Conservation (phyloP, 495 filamentous ascomycete genomes). For the Aspergillus sclerotiicarbonarius region DNA sequence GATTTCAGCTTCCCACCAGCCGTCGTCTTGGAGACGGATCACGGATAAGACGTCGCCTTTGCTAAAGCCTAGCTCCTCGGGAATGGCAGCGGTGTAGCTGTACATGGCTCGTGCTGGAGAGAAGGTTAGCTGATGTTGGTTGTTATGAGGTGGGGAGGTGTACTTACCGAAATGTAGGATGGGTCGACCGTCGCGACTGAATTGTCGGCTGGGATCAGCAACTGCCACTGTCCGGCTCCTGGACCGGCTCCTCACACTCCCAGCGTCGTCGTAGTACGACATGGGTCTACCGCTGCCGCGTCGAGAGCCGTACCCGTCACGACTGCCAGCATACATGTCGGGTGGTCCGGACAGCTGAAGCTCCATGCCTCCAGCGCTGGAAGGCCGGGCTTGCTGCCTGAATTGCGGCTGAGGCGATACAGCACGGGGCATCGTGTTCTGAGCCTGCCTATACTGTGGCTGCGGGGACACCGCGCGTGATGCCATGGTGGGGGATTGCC, state of each 20-base stretch:
- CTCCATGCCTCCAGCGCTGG: slow-evolving; percentile 73
- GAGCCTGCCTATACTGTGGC: slow-evolving; percentile 9
- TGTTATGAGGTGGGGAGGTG: background rate
- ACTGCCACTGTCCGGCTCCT: slow-evolving; percentile 79
- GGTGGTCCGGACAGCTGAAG: slow-evolving; percentile 65
- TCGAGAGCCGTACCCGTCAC: slow-evolving; percentile 55
- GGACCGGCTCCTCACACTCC: slow-evolving; percentile 50
- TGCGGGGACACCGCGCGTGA: slow-evolving; percentile 10
- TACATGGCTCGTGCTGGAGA: slow-evolving; percentile 83
- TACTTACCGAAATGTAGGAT: slow-evolving; percentile 90
- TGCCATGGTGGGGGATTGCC: slow-evolving; percentile 23
- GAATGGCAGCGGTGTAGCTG: slow-evolving; percentile 89
- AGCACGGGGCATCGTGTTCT: slow-evolving; percentile 42
- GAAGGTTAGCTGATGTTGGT: background rate
- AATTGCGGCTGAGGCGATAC: slow-evolving; percentile 58
- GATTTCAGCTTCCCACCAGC: slow-evolving; percentile 99
- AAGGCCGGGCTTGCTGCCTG: slow-evolving; percentile 58
- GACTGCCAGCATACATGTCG: slow-evolving; percentile 46
- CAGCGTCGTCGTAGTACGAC: slow-evolving; percentile 58
- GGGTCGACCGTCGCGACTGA: slow-evolving; percentile 78
- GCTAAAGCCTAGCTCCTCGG: slow-evolving; percentile 87
- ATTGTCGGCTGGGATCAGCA: slow-evolving; percentile 60
- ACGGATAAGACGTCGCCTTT: slow-evolving; percentile 92
- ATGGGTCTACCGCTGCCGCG: slow-evolving; percentile 46
- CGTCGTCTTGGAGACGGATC: slow-evolving; percentile 91